A percentile compares a stretch with the other conserved stretches of the same genome.
These are phyloP conservation scores for Phytophthora aleatoria DNA, from an alignment of 352 stramenopile genomes.

Conservation along the genomic window DNA sequence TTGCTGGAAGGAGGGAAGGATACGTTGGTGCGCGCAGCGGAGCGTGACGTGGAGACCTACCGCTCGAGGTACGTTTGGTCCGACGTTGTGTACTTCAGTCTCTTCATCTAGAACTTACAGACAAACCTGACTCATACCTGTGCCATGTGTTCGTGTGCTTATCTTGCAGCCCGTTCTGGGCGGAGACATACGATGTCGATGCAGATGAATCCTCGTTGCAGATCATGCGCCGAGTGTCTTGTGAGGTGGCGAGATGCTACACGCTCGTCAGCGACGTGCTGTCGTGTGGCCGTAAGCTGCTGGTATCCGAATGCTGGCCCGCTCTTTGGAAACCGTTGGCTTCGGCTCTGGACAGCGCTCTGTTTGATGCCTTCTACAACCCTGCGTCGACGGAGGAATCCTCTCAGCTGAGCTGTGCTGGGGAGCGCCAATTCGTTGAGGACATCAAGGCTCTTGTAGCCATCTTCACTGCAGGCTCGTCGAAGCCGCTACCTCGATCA, in stretches of 20 bases:
- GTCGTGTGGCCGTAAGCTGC: conserved; percentile 19
- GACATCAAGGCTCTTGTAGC: conserved; percentile 44
- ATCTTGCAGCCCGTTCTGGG: conserved; percentile 36
- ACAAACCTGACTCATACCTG: conserved; percentile 15
- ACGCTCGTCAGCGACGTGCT: conserved; percentile 37
- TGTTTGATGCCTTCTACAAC: conserved; percentile 43
- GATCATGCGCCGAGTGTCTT: conserved; percentile 32
- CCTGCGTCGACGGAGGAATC: conserved; percentile 7
- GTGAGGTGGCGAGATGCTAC: conserved; percentile 42
- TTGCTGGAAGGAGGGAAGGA: conserved; percentile 39
- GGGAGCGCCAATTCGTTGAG: conserved; percentile 42
- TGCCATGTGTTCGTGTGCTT: conserved; percentile 8
- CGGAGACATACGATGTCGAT: conserved; percentile 16
- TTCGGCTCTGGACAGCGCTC: conserved; percentile 38
- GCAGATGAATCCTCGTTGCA: conserved; percentile 17
- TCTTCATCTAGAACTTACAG: background rate
- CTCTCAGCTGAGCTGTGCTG: conserved; percentile 25
- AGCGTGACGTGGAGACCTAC: conserved; percentile 46
- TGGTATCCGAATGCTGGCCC: conserved; percentile 35
- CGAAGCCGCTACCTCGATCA: conserved; percentile 33
- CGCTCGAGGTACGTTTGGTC: conserved; percentile 23
- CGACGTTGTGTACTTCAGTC: too few species aligned
- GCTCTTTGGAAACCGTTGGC: conserved; percentile 45
- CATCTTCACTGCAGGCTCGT: conserved; percentile 42
- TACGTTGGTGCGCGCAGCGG: conserved; percentile 27